Evolutionary conservation across 1,284 basidiomycete species (phyloP).

Genomic region (Retiboletus flavoniger): DNA sequence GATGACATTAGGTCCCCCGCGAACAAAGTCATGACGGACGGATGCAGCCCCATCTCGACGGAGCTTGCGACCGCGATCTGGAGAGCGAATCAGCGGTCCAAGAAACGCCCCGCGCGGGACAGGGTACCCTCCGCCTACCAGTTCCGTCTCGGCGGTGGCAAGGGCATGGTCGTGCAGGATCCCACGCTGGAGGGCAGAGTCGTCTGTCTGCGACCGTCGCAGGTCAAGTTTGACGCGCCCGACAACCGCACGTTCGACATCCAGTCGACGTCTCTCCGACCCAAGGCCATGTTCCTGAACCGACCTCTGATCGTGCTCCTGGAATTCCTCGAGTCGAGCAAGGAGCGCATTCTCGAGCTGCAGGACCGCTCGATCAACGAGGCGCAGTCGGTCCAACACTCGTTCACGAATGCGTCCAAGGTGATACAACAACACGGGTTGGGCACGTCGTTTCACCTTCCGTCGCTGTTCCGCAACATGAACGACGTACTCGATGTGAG

Average conservation of each 20-base stretch:
- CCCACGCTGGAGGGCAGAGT: conserved; percentile 34
- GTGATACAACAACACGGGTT: conserved; percentile 43
- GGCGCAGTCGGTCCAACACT: conserved; percentile 31
- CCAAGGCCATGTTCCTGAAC: conserved; percentile 41
- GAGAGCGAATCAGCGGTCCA: conserved; percentile 27
- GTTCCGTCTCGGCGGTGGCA: conserved; percentile 43
- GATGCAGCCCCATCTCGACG: conserved; percentile 45
- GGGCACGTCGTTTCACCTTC: conserved; percentile 44
- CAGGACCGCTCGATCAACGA: conserved; percentile 40
- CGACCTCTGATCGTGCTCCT: conserved; percentile 47
- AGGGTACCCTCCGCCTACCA: conserved; percentile 40
- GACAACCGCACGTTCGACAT: conserved; percentile 45
- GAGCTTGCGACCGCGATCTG: conserved; percentile 37
- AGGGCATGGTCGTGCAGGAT: conserved; percentile 50
- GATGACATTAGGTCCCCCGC: conserved; percentile 27
- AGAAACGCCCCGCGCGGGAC: conserved; percentile 17
- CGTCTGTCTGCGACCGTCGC: conserved; percentile 45
- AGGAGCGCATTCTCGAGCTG: conserved; percentile 37
- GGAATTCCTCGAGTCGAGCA: conserved; percentile 39
- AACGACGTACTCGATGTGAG: conserved; percentile 29
- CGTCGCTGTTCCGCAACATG: conserved; percentile 40
- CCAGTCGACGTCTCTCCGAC: conserved; percentile 41
- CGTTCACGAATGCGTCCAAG: conserved; percentile 30
- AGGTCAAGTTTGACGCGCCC: conserved; percentile 48
- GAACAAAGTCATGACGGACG: conserved; percentile 45